A percentile compares a stretch with the other conserved stretches of the same genome.
Evolutionary conservation across 2,329 filamentous ascomycete species (phyloP).

Genomic region (Colletotrichum sp.): DNA sequence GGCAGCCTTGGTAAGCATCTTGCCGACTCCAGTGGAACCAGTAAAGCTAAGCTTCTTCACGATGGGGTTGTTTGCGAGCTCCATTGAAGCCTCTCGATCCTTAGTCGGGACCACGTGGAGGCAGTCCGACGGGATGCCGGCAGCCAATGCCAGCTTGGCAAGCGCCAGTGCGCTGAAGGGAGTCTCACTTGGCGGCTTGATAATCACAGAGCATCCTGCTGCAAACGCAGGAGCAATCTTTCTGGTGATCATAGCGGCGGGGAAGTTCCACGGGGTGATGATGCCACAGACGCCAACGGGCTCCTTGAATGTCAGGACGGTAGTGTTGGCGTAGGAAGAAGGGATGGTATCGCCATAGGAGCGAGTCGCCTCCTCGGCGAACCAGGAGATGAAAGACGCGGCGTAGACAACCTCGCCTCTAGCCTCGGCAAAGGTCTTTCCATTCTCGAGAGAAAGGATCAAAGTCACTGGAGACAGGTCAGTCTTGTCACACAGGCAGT

Average conservation of each 20-base stretch:
- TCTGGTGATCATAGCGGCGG: slow-evolving; percentile 52
- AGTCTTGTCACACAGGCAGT: neutral
- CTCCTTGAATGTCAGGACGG: slow-evolving; percentile 67
- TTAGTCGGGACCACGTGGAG: slow-evolving; percentile 42
- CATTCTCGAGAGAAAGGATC: slow-evolving; percentile 52
- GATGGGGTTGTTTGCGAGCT: slow-evolving; percentile 30
- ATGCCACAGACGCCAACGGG: slow-evolving; percentile 71
- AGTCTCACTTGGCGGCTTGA: slow-evolving; percentile 73
- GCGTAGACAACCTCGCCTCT: slow-evolving; percentile 61
- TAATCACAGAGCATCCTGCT: slow-evolving; percentile 73
- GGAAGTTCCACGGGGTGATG: slow-evolving; percentile 72
- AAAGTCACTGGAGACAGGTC: slow-evolving; percentile 29
- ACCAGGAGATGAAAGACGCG: slow-evolving; percentile 60
- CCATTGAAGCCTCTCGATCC: slow-evolving; percentile 19
- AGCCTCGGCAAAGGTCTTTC: slow-evolving; percentile 60
- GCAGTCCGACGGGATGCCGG: slow-evolving; percentile 70
- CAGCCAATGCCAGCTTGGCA: slow-evolving; percentile 65
- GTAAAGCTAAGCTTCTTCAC: slow-evolving; percentile 78
- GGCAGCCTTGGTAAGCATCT: slow-evolving; percentile 70
- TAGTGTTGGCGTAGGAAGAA: slow-evolving; percentile 55
- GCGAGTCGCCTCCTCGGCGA: slow-evolving; percentile 53
- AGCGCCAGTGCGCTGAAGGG: slow-evolving; percentile 71
- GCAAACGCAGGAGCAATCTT: slow-evolving; percentile 60
- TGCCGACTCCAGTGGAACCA: slow-evolving; percentile 55
- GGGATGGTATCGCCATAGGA: slow-evolving; percentile 57